phyloP scores from a whole-genome alignment of 2,329 filamentous ascomycete genomes.

The Colletotrichum tropicale region DNA sequence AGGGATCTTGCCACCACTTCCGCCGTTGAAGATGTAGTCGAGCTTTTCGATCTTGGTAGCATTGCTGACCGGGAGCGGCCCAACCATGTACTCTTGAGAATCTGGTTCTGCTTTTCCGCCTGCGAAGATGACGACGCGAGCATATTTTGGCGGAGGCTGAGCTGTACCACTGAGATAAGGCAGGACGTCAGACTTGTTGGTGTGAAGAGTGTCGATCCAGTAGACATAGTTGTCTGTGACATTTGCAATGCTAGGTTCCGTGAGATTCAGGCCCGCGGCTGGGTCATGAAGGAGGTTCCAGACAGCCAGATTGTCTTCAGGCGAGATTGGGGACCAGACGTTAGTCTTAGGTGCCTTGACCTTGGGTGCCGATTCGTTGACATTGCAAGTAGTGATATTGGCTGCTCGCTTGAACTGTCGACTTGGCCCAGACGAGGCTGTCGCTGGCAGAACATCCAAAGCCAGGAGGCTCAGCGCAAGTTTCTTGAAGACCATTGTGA shows the following conservation, averaged over 20 bases:
- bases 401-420: neutral
- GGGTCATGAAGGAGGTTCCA: slow-evolving; percentile 47
- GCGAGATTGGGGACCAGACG: slow-evolving; percentile 44
- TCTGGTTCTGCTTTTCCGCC: slow-evolving; percentile 45
- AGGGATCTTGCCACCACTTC: slow-evolving; percentile 38
- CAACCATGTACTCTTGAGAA: slow-evolving; percentile 53
- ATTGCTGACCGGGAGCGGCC: slow-evolving; percentile 47
- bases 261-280: slow-evolving; percentile 47
- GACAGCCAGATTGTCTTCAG: slow-evolving; percentile 45
- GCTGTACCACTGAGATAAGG: slow-evolving; percentile 44
- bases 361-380: slow-evolving; percentile 14
- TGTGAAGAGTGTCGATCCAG: slow-evolving; percentile 50
- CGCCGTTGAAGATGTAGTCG: slow-evolving; percentile 48
- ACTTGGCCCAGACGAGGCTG: neutral
- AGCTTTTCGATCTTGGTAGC: slow-evolving; percentile 41
- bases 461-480: neutral
- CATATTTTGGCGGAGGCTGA: slow-evolving; percentile 42
- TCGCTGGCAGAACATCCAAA: neutral
- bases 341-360: slow-evolving; percentile 42
- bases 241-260: slow-evolving; percentile 36
- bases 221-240: slow-evolving; percentile 50
- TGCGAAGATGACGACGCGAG: slow-evolving; percentile 50
- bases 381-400: slow-evolving; percentile 8
- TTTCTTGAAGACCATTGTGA: neutral
- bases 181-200: slow-evolving; percentile 52